Evolutionary conservation across 1,139 yeast species (phyloP).

Genomic region (Yueomyces sp.): DNA sequence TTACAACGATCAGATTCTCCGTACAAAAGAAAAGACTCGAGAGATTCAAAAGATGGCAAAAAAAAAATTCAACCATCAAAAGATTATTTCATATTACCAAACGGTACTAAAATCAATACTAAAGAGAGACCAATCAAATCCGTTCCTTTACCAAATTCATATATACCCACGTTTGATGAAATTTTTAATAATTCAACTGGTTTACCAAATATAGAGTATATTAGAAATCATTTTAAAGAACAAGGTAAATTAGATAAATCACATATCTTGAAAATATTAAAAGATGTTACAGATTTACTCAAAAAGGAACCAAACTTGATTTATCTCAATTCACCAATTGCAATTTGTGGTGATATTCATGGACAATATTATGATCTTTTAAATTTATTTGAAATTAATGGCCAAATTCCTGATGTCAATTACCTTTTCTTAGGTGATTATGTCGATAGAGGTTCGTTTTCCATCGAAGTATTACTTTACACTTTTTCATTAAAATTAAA

Average conservation of each 20-base stretch:
- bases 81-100: conserved; percentile 13
- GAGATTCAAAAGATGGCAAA: too few species aligned
- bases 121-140: conserved; percentile 49
- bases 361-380: conserved; percentile 86
- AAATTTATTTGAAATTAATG: conserved; percentile 87
- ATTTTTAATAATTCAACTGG: conserved; percentile 42
- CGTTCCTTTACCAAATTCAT: conserved; percentile 57
- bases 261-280: conserved; percentile 58
- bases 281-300: conserved; percentile 50
- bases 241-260: conserved; percentile 68
- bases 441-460: conserved; percentile 86
- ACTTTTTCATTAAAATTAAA: conserved; percentile 68
- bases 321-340: conserved; percentile 77
- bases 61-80: too few species aligned
- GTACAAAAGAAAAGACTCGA: too few species aligned
- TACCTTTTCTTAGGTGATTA: conserved; percentile 90
- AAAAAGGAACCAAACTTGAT: conserved; percentile 64
- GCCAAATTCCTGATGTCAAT: conserved; percentile 36
- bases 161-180: conserved; percentile 51
- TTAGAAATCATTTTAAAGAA: conserved; percentile 56
- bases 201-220: conserved; percentile 56
- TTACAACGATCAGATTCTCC: too few species aligned
- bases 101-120: conserved; percentile 53
- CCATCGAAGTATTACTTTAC: conserved; percentile 73
- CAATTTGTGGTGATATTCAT: conserved; percentile 91